Conservation (phyloP, 2,329 filamentous ascomycete genomes). For the Penicillium sp. region DNA sequence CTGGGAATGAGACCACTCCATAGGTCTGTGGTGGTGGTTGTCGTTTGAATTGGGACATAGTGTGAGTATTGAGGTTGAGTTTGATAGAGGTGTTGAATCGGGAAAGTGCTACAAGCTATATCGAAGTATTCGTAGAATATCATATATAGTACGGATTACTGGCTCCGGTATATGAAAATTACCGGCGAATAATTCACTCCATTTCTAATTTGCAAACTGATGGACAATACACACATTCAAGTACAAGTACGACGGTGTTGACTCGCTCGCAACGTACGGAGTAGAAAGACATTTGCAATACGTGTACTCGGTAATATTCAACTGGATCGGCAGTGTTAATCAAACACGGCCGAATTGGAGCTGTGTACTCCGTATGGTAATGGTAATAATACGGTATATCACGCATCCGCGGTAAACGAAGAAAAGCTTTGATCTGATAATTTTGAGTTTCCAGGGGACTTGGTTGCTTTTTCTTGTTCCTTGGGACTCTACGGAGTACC, state of each 20-base stretch:
- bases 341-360: not conserved
- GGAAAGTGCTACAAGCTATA: not conserved
- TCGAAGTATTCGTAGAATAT: not conserved
- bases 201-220: no score
- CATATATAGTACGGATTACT: not conserved
- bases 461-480: not conserved
- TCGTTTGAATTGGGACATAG: constrained; percentile 8
- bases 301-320: not conserved
- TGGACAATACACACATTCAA: no score
- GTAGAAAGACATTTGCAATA: no score
- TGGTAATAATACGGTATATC: not conserved
- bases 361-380: no score
- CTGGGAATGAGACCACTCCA: constrained; percentile 13
- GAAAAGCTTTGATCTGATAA: not conserved
- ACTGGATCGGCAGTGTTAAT: not conserved
- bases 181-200: no score
- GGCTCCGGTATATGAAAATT: not conserved
- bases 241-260: no score
- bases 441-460: not conserved
- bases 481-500: not conserved
- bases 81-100: not conserved
- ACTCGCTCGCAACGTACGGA: no score
- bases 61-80: not conserved
- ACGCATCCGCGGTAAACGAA: not conserved
- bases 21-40: constrained; percentile 10